Evolutionary conservation across 495 filamentous ascomycete genomes (phyloP), one percentile per base, ranked within the genome.

Genomic region (Terfezia boudieri): DNA sequence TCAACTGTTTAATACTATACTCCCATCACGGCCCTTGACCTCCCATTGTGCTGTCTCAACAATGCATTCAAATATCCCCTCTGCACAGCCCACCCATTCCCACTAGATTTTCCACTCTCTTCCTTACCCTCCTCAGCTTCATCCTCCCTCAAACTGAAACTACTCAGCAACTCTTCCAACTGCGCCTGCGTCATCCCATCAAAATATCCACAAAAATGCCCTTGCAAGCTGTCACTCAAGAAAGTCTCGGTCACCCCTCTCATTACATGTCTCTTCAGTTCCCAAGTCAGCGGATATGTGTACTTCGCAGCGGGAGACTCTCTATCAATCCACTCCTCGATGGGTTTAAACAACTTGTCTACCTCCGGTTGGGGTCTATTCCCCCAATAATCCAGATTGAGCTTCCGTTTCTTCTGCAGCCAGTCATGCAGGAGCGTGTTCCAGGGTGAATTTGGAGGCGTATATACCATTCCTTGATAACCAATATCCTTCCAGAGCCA

Each of bases 401-500:
- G 67, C 0, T 60, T 56, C 38, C 63, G 67, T 62, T 80, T 80
- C 64, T 78, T 79, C 37, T 69, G 68, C 0, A 80, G 61, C 63
- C 79, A 78, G 0, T 72, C 68, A 35, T 65, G 50, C 49, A 78
- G 66, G 0, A 70, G 67, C 41, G 66, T 66, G 59, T 75, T 76
- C 61, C 72, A 81, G 35, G 67, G 63, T 50, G 69, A 70, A 36
- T 69, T 51, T 0, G 75, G 72, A 50, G 63, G 64, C 8, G 71
- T 66, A 55, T 77, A 69, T 11, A 79, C 68, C 76, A 82, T 79
- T 50, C 50, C 78, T 63, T 80, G 77, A 46, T 74, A 70, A 4
- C 76, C 77, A 55, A 81, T 76, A 56, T 82, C 77, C 52, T 81
- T 81, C 65, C 80, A 81, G 0, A 76, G 62, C 78, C 77, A 81